phyloP scores from a whole-genome alignment of 306 rosid genomes.

The Cercis canadensis region DNA sequence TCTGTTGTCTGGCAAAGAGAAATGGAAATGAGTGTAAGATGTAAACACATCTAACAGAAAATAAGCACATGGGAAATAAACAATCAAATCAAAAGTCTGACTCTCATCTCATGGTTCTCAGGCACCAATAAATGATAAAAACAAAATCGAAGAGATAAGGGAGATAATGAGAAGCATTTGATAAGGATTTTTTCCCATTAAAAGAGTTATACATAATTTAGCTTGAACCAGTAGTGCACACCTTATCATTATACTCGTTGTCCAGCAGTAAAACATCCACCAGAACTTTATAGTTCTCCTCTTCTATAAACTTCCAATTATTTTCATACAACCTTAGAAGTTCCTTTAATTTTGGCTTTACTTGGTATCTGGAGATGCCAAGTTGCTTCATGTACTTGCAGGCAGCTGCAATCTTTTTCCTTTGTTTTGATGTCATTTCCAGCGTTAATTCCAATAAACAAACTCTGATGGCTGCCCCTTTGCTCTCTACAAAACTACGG shows the following conservation, averaged over 20 bases:
- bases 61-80: background rate
- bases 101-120: too few species aligned
- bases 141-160: too few species aligned
- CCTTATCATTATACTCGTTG: constrained; percentile 13
- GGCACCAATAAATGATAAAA: background rate
- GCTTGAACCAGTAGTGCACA: background rate
- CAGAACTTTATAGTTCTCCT: constrained; percentile 23
- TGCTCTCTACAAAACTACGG: too few species aligned
- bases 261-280: constrained; percentile 10
- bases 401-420: constrained; percentile 1
- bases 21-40: background rate
- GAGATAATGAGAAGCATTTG: background rate
- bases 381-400: constrained; percentile 7
- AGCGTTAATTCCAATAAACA: background rate
- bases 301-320: constrained; percentile 24
- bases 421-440: constrained; percentile 24
- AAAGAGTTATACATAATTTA: background rate
- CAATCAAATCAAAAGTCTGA: background rate
- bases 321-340: constrained; percentile 25
- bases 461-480: too few species aligned
- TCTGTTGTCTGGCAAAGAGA: background rate
- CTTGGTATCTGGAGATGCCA: constrained; percentile 9
- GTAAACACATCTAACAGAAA: background rate
- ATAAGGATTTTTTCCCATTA: background rate
- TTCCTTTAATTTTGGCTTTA: constrained; percentile 5